Base-by-base conservation (phyloP, 1,284 basidiomycete species). In the Cryptococcus floricola region DNA sequence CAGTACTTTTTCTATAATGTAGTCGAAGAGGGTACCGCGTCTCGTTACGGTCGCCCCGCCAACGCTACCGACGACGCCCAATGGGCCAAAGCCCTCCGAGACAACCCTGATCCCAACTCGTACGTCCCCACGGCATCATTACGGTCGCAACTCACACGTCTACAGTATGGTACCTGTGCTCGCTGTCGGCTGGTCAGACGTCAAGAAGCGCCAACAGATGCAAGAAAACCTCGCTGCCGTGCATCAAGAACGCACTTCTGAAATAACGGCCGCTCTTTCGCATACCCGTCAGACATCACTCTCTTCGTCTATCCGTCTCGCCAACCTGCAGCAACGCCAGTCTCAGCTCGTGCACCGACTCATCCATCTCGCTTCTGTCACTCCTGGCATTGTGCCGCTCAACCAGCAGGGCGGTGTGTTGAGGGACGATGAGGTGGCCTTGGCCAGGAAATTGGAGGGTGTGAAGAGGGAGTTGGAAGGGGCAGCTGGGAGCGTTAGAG, bases 1-100 rank as follows among this genome's bases (percentile, higher is more conserved):
- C 83, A 91, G 71, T 85, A 84, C 65, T 93, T 91, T 65, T 92
- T 93, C 70, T 92, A 92, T 73, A 93, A 93, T 66, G 80, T 90
- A 4, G 90, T 93, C 6, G 87, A 89, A 61, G 87, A 88, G 0
- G 80, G 80, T 3, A 83, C 87, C 63, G 82, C 88, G 2, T 80
- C 79, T 28, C 68, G 85, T 54, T 93, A 90, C 64, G 86, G 84
- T 5, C 83, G 89, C 31, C 91, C 90, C 7, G 70, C 80, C 5
- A 88, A 87, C 62, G 87, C 86, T 2, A 83, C 80, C 6, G 87
- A 89, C 59, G 88, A 91, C 42, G 80, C 81, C 6, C 70, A 87
- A 51, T 93, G 90, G 90, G 84, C 87, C 64, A 87, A 87, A 62
- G 90, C 90, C 10, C 76, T 85, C 10, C 79, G 85, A 50, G 89